Evolutionary conservation across 106 monocot genomes (phyloP).

Genomic region (Ottelia alismoides): DNA sequence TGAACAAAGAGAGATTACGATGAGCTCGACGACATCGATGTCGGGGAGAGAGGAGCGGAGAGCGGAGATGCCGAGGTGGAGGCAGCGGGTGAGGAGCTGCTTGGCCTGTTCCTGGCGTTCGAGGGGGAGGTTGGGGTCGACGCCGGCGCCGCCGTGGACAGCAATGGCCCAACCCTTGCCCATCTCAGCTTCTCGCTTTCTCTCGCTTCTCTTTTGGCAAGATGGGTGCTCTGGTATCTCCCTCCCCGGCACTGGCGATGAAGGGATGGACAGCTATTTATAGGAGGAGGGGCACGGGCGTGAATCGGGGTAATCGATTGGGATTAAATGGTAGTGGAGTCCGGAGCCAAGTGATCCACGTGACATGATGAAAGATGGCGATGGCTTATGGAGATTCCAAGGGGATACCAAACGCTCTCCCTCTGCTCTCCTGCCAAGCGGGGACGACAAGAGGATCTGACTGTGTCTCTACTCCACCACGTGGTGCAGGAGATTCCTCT

Average conservation of each 20-base stretch:
- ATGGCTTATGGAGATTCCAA: constrained; percentile 5
- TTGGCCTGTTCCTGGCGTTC: constrained; percentile 72
- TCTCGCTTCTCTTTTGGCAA: not conserved
- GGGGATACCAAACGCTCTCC: too few relatives aligned
- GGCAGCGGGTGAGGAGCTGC: constrained; percentile 56
- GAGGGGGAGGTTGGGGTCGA: constrained; percentile 73
- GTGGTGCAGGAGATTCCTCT: too few relatives aligned
- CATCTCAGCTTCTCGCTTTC: constrained; percentile 7
- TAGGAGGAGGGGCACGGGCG: not conserved
- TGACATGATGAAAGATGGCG: not conserved
- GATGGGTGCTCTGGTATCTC: too few relatives aligned
- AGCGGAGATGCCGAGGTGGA: constrained; percentile 47
- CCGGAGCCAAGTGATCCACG: too few relatives aligned
- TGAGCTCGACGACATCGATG: constrained; percentile 71
- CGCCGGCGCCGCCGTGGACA: constrained; percentile 87
- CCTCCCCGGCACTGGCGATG: not conserved
- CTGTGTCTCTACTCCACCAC: too few relatives aligned
- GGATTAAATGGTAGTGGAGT: not conserved
- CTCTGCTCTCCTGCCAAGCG: not conserved
- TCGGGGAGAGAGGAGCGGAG: constrained; percentile 23
- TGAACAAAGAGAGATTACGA: constrained; percentile 15
- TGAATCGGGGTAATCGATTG: not conserved
- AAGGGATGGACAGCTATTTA: not conserved
- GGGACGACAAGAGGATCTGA: not conserved
- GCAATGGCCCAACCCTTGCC: constrained; percentile 70